A percentile compares a stretch with the other conserved stretches of the same genome.
Conservation (phyloP, 371 early-diverging fungal species). For the Batkoa obscura region DNA sequence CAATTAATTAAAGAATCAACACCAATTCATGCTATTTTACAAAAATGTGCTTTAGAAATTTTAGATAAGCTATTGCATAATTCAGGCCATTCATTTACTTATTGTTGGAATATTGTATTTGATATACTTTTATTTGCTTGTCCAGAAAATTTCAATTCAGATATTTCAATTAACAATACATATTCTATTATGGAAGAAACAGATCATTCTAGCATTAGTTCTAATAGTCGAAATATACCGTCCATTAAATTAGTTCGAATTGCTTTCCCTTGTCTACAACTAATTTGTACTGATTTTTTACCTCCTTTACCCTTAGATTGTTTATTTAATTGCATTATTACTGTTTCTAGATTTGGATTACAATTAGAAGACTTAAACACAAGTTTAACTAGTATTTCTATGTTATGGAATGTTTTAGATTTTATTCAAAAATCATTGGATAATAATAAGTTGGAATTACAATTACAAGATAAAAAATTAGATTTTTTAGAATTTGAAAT, state of each 20-base stretch:
- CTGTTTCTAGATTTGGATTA: slow-evolving; percentile 61
- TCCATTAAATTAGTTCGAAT: slow-evolving; percentile 41
- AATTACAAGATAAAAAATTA: too few species aligned
- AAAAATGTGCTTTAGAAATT: slow-evolving; percentile 70
- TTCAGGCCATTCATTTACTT: slow-evolving; percentile 68
- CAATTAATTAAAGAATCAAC: too few species aligned
- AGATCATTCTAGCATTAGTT: background rate
- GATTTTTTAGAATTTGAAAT: background rate
- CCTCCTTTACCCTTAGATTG: slow-evolving; percentile 52
- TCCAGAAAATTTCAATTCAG: slow-evolving; percentile 4
- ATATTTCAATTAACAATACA: too few species aligned
- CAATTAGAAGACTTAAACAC: slow-evolving; percentile 88
- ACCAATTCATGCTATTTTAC: slow-evolving; percentile 36
- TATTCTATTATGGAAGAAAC: background rate
- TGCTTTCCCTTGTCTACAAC: slow-evolving; percentile 81
- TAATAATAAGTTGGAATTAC: slow-evolving; percentile 3
- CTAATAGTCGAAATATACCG: background rate
- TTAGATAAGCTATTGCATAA: slow-evolving; percentile 75
- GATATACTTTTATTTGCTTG: slow-evolving; percentile 55
- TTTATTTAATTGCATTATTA: slow-evolving; percentile 61
- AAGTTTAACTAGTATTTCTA: slow-evolving; percentile 75
- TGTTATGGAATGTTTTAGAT: slow-evolving; percentile 78
- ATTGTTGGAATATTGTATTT: slow-evolving; percentile 79
- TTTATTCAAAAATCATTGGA: slow-evolving; percentile 48
- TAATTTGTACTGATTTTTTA: slow-evolving; percentile 91